Evolutionary conservation across 768 basidiomycete genomes (phyloP).

Genomic region (Phanerodontia chrysosporium): DNA sequence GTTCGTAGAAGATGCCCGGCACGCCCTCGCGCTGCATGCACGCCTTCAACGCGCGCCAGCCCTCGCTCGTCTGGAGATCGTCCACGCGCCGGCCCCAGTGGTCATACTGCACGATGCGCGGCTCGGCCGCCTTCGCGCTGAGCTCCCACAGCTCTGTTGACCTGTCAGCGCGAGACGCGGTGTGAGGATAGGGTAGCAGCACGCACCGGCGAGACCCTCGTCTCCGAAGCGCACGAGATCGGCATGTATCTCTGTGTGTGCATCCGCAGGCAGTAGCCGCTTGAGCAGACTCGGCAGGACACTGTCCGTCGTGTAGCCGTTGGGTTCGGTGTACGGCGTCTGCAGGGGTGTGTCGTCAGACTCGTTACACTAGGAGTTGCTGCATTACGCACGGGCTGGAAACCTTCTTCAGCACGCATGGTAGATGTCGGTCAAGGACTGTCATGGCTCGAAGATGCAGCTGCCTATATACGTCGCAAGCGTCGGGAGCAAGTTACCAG

Average conservation of each 20-base stretch:
- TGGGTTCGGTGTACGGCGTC: constrained; percentile 51
- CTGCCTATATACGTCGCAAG: not conserved
- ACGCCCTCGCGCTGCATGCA: constrained; percentile 60
- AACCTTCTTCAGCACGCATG: constrained; percentile 67
- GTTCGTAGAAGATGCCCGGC: constrained; percentile 64
- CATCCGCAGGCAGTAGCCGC: constrained; percentile 48
- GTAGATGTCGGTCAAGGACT: not conserved
- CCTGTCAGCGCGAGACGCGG: not conserved
- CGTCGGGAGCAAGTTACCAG: too few relatives aligned
- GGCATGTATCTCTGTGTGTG: constrained; percentile 44
- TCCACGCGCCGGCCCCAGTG: constrained; percentile 71
- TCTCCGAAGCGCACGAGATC: constrained; percentile 59
- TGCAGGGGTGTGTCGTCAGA: constrained; percentile 22
- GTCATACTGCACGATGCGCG: constrained; percentile 63
- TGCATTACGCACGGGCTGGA: constrained; percentile 52
- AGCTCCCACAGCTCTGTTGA: constrained; percentile 50
- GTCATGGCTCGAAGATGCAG: not conserved
- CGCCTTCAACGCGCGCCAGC: constrained; percentile 66
- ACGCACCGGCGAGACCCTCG: constrained; percentile 49
- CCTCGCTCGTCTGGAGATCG: constrained; percentile 63
- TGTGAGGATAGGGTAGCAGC: too few relatives aligned
- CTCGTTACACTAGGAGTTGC: not conserved
- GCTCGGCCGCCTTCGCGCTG: constrained; percentile 38
- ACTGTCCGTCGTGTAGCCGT: constrained; percentile 59
- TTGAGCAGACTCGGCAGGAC: constrained; percentile 58